Percentiles rank a stretch among this genome's conserved stretches.
Conservation (phyloP, 2,329 filamentous ascomycete species). For the Stemphylium lycopersici region DNA sequence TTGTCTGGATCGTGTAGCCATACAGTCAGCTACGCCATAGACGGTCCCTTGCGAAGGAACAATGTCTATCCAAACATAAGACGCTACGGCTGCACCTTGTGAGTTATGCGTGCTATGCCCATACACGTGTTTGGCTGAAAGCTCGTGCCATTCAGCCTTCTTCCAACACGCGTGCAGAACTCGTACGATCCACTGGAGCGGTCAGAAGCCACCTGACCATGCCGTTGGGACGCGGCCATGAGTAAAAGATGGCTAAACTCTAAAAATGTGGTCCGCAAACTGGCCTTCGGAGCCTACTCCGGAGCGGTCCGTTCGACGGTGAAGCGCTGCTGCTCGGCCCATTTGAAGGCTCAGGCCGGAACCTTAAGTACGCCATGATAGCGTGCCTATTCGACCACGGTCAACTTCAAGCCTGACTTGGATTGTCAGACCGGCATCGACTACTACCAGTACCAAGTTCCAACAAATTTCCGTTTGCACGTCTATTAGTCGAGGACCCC, state of each 20-base stretch:
- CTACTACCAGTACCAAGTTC: neutral
- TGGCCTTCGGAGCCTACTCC: conserved; percentile 27
- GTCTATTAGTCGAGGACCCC: neutral
- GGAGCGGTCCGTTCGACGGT: conserved; percentile 19
- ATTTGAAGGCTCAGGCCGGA: conserved; percentile 5
- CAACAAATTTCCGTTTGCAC: neutral
- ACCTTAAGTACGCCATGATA: conserved; percentile 10
- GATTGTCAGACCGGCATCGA: conserved; percentile 4
- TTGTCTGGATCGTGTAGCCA: no score
- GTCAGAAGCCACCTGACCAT: conserved; percentile 19
- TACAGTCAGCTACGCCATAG: no score
- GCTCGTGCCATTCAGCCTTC: neutral
- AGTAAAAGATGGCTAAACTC: conserved; percentile 1
- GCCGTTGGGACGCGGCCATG: conserved; percentile 17
- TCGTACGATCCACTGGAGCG: conserved; percentile 6
- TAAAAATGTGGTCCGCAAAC: conserved; percentile 13
- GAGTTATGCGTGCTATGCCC: neutral
- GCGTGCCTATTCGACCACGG: neutral
- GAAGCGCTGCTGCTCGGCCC: conserved; percentile 2
- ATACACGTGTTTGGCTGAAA: neutral
- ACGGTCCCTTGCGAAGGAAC: no score
- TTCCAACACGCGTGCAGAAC: neutral
- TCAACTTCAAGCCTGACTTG: neutral
- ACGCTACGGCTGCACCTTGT: no score
- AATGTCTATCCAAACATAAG: no score